These are phyloP conservation scores for Fusarium chuoi DNA, from an alignment of 2,329 filamentous ascomycete species.

Conservation along the genomic window DNA sequence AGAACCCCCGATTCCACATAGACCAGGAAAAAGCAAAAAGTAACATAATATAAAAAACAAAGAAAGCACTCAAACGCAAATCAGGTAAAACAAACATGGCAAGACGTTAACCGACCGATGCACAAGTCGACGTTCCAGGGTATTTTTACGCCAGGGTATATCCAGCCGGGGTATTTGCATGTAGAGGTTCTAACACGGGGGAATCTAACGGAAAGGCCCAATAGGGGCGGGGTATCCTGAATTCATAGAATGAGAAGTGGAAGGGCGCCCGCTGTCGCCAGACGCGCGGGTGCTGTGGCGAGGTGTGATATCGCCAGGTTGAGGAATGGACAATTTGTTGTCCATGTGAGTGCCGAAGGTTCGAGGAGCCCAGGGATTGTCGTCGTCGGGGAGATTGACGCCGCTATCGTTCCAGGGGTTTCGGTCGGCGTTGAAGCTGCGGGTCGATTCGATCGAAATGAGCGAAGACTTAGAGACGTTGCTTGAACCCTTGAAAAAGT, in stretches of 20 bases:
- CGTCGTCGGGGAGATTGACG: constrained; percentile 91
- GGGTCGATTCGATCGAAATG: constrained; percentile 93
- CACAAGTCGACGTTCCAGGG: constrained; percentile 58
- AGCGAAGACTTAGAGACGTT: constrained; percentile 95
- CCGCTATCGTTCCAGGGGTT: constrained; percentile 99
- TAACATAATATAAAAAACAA: constrained; percentile 28
- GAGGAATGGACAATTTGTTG: constrained; percentile 71
- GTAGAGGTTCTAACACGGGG: constrained; percentile 57
- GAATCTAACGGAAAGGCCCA: constrained; percentile 87
- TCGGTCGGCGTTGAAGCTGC: constrained; percentile 88
- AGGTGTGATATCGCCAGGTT: constrained; percentile 84
- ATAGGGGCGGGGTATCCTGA: constrained; percentile 95
- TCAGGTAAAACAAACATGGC: constrained; percentile 43
- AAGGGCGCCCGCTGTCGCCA: constrained; percentile 90
- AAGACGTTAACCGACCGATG: constrained; percentile 59
- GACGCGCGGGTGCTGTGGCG: constrained; percentile 86
- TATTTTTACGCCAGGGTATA: constrained; percentile 73
- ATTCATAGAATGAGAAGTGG: constrained; percentile 93
- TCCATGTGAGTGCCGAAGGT: constrained; percentile 73
- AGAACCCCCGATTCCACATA: constrained; percentile 40
- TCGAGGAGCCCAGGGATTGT: constrained; percentile 72
- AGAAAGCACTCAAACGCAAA: constrained; percentile 30
- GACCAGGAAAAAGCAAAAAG: constrained; percentile 39
- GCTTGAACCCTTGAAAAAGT: constrained; percentile 91
- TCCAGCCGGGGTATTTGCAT: constrained; percentile 71